Evolutionary conservation across 495 filamentous ascomycete genomes (phyloP), one percentile per base, ranked within the genome.

Genomic region (Schizothecium vesticola): DNA sequence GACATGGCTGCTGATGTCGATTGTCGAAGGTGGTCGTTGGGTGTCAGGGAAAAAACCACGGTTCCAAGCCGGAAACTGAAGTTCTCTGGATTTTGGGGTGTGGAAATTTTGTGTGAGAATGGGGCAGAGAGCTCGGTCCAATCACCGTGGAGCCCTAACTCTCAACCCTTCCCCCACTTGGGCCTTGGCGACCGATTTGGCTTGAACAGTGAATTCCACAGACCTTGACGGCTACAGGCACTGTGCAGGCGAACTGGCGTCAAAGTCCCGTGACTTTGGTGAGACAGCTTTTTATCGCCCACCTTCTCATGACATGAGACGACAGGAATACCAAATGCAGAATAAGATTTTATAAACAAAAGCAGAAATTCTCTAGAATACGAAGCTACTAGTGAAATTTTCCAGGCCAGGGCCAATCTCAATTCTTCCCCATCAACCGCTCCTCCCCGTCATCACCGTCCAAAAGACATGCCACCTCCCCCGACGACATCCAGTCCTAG

Each of bases 1-100:
- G 76, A 78, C 76, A 78, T 78, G 70, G 69, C 70, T 71, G 70
- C 75, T 77, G 75, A 72, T 73, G 70, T 76, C 74, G 51, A 29
- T 43, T 65, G 24, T 21, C 51, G 23, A 33, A 68, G 36, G 71
- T 71, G 66, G 64, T 71, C 57, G 70, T 75, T 72, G 73, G 71
- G 63, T 70, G 66, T 67, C 72, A 70, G 59, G 74, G 73, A 56
- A 72, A 71, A 71, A 71, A 64, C 66, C 70, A 67, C 70, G 67
- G 69, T 68, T 69, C 70, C 61, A 65, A 43, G 56, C 62, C 64
- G 63, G 36, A 67, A 67, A 70, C 65, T 70, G 73, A 68, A 68
- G 59, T 64, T 62, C 25, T 59, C 26, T 10, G 36, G 58, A 71
- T 73, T 74, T 78, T 71, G 71, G 71, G 63, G 43, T 29, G 31